phyloP scores from a whole-genome alignment of 768 basidiomycete genomes.

The Leucogyrophana mollusca region DNA sequence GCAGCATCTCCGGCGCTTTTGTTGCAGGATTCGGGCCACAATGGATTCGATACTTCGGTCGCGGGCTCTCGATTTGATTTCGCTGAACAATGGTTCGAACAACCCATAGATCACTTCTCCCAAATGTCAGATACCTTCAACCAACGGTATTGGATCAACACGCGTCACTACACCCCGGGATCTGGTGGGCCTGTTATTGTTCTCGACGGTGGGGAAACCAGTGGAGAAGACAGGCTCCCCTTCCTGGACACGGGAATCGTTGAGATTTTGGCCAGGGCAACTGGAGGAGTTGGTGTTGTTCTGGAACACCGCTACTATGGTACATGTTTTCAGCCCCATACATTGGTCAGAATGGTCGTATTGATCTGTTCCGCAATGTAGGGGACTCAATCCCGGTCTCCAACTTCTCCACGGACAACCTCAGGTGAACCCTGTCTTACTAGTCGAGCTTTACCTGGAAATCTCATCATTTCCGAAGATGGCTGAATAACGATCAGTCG shows the following conservation, averaged over 20 bases:
- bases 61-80: slow-evolving; percentile 37
- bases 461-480: slow-evolving; percentile 44
- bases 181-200: slow-evolving; percentile 83
- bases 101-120: slow-evolving; percentile 84
- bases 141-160: slow-evolving; percentile 93
- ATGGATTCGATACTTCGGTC: slow-evolving; percentile 10
- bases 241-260: slow-evolving; percentile 76
- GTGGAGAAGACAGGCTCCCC: slow-evolving; percentile 61
- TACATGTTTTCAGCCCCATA: slow-evolving; percentile 15
- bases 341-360: slow-evolving; percentile 7
- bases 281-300: slow-evolving; percentile 87
- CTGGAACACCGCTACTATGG: slow-evolving; percentile 94
- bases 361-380: slow-evolving; percentile 21
- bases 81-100: slow-evolving; percentile 68
- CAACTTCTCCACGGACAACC: slow-evolving; percentile 78
- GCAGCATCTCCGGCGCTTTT: slow-evolving; percentile 16
- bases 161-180: slow-evolving; percentile 71
- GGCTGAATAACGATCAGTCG: slow-evolving; percentile 87
- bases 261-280: slow-evolving; percentile 80
- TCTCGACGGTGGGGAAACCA: slow-evolving; percentile 92
- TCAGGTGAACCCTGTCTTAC: slow-evolving; percentile 47
- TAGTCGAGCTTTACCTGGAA: not conserved
- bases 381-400: slow-evolving; percentile 73
- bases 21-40: slow-evolving; percentile 15
- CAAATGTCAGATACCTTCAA: slow-evolving; percentile 61